phyloP scores from a whole-genome alignment of 2,329 filamentous ascomycete genomes.

The Torrubiellomyces zombiae region DNA sequence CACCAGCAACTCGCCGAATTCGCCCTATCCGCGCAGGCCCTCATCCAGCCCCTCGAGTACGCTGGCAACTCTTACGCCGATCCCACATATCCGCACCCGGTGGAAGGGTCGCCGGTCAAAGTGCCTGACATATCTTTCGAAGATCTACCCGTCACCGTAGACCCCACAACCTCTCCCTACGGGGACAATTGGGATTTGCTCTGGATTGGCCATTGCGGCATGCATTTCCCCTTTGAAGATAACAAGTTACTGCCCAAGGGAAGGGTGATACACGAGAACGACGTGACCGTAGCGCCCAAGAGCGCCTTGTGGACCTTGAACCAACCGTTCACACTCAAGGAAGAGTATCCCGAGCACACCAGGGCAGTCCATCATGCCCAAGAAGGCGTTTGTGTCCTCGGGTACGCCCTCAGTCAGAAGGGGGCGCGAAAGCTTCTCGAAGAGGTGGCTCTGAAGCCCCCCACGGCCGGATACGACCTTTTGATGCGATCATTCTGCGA shows the following conservation, averaged over 20 bases:
- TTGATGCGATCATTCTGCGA: conserved; percentile 29
- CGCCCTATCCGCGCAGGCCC: conserved; percentile 17
- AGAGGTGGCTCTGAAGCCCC: conserved; percentile 23
- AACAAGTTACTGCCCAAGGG: conserved; percentile 10
- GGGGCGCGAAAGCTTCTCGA: conserved; percentile 25
- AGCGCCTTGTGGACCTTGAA: conserved; percentile 17
- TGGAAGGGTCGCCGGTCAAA: background rate
- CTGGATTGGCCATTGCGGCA: conserved; percentile 32
- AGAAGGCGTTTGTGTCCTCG: conserved; percentile 22
- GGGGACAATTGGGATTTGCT: conserved; percentile 35
- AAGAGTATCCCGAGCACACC: conserved; percentile 22
- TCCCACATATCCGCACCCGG: conserved; percentile 9
- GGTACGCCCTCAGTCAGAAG: conserved; percentile 26
- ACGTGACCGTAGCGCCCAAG: conserved; percentile 18
- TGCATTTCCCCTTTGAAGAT: conserved; percentile 12
- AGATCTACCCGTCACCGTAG: conserved; percentile 5
- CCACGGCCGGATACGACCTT: conserved; percentile 24
- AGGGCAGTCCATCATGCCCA: conserved; percentile 25
- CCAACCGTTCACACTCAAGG: conserved; percentile 17
- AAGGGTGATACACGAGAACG: conserved; percentile 14
- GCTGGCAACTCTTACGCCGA: conserved; percentile 8
- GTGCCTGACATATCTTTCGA: conserved; percentile 8
- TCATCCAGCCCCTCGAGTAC: conserved; percentile 14
- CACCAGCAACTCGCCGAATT: conserved; percentile 28
- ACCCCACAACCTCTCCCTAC: conserved; percentile 21